Conservation (phyloP, 2,329 filamentous ascomycete genomes). For the Aspergillus clavatus region DNA sequence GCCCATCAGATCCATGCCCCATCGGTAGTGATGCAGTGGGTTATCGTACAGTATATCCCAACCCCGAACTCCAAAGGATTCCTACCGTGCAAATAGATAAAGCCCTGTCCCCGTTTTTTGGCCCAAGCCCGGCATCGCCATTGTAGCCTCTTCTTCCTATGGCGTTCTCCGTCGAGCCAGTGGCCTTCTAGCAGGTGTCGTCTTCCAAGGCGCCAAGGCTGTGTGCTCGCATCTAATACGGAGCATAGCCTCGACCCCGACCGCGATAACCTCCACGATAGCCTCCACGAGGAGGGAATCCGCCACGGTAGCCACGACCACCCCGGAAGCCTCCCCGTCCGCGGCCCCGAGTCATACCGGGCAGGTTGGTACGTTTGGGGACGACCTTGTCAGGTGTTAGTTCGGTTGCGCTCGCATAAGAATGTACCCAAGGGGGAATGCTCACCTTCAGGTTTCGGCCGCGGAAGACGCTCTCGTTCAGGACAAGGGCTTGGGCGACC, state of each 20-base stretch:
- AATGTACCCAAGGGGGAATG: slow-evolving; percentile 1
- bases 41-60: slow-evolving; percentile 33
- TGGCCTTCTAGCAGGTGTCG: not conserved
- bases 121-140: slow-evolving; percentile 1
- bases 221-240: slow-evolving; percentile 33
- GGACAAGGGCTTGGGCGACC: slow-evolving; percentile 85
- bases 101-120: slow-evolving; percentile 9
- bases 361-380: slow-evolving; percentile 94
- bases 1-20: slow-evolving; percentile 19
- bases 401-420: not conserved
- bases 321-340: slow-evolving; percentile 49
- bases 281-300: slow-evolving; percentile 50
- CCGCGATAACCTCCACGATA: slow-evolving; percentile 55
- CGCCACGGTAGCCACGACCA: slow-evolving; percentile 48
- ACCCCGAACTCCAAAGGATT: slow-evolving; percentile 28
- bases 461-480: slow-evolving; percentile 95
- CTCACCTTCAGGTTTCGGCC: slow-evolving; percentile 89
- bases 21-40: slow-evolving; percentile 15
- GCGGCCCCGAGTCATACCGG: slow-evolving; percentile 80
- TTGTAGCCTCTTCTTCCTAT: not conserved
- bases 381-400: slow-evolving; percentile 55
- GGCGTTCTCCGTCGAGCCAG: not conserved
- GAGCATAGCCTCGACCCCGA: slow-evolving; percentile 43
- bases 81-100: slow-evolving; percentile 15
- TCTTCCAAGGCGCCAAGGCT: slow-evolving; percentile 1